These are phyloP conservation scores for Boletus tomentosulus DNA, from an alignment of 768 basidiomycete species.

Conservation along the genomic window DNA sequence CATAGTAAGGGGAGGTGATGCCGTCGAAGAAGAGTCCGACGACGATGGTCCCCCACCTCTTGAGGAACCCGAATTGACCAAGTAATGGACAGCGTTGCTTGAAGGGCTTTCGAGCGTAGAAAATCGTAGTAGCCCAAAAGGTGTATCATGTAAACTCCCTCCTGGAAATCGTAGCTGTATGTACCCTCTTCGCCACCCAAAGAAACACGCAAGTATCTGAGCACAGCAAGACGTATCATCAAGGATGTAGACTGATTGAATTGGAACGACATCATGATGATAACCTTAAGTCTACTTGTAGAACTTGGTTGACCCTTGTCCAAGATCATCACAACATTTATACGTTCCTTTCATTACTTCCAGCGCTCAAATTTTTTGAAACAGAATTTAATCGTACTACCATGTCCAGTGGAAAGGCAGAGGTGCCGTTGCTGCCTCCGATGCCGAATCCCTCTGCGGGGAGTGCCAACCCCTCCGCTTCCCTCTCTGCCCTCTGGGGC, in stretches of 20 bases:
- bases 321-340: not conserved
- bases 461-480: slow-evolving; percentile 71
- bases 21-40: slow-evolving; percentile 34
- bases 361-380: not conserved
- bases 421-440: slow-evolving; percentile 27
- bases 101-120: not conserved
- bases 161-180: no score
- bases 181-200: no score
- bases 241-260: no score
- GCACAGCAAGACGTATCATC: no score
- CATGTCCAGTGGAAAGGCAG: slow-evolving; percentile 1
- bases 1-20: not conserved
- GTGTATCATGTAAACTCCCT: slow-evolving; percentile 15
- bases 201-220: no score
- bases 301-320: no score
- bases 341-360: not conserved
- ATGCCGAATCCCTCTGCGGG: slow-evolving; percentile 54
- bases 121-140: slow-evolving; percentile 1
- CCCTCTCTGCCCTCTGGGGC: slow-evolving; percentile 67
- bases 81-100: slow-evolving; percentile 1
- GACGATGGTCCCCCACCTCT: slow-evolving; percentile 79
- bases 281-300: no score
- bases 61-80: slow-evolving; percentile 53
- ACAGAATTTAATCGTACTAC: no score
- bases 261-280: no score